Evolutionary conservation across 169 alveolate species (phyloP), one percentile per base, ranked within the genome.

Genomic region (Babesia bovis): DNA sequence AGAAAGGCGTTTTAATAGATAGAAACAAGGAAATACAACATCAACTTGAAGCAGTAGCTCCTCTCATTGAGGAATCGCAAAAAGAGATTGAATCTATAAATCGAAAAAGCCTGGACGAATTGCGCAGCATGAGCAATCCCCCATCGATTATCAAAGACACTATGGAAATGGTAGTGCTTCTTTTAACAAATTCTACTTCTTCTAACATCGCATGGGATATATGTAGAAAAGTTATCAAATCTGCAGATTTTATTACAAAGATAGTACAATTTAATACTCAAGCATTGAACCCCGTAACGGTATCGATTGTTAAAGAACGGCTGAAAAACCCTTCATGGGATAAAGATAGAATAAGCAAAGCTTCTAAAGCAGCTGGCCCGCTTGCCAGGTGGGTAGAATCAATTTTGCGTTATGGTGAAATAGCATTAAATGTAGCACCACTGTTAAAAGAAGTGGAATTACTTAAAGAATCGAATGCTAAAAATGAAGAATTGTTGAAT

Each of bases 321-420:
- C 91, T 47, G 82, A 83, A 55, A 70, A 89, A 30, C 89, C 92
- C 55, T 91, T 97, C 94, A 47, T 97, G 99, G 99, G 95, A 96
- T 67, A 91, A 94, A 15, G 97, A 90, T 23, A 85, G 90, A 73
- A 96, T 97, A 36, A 85, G 85, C 84, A 91, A 88, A 51, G 99
- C 99, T 25, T 94, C 98, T 26, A 85, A 93, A 78, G 99, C 99
- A 5, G 99, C 99, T 7, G 99, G 99, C 10, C 98, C 98, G n/a
- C 66, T 96, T 56, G 98, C 98, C 3, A 89, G 89, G 70, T 95
- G 98, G 98, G 97, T 94, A n/a, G 96, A 90, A 65, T 90, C 97
- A 42, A 84, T 92, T 57, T 82, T 94, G 36, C 84, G 86, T 32
- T 94, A 92, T 65, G 94, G 96, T 40, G 93, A 89, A 51, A 95